Base-by-base conservation (phyloP, 345 rosid species). In the Crucihimalaya himalaica region DNA sequence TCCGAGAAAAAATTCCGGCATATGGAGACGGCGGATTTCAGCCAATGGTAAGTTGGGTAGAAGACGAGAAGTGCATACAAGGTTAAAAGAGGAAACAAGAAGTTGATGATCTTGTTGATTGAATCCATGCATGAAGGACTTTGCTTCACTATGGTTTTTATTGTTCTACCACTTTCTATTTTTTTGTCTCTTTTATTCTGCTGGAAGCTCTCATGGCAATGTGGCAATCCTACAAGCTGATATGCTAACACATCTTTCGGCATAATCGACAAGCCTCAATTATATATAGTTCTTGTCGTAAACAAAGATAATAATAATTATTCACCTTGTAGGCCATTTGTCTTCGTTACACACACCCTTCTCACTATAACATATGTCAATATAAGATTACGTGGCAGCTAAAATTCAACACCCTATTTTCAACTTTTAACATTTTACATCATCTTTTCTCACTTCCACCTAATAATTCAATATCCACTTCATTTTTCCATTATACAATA, bases 1-100 rank as follows among this genome's bases (percentile, higher is more conserved):
- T 86, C 85, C 0, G 59, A 57, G 81, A 79, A 80, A 0, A 85
- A 5, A 43, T 71, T 50, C 25, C 70, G 71, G 50, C 2, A 65
- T 27, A 62, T 35, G 63, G 78, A 73, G 54, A 71, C 25, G 19
- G 65, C 69, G 42, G 55, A 65, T 70, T 81, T 85, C 60, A 82
- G 51, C 56, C 76, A 66, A 19, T 79, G 79, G 63, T 77, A 87
- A 9, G 73, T 81, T 14, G 85, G 86, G 5, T 82, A 74, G 78
- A 89, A 58, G 61, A 80, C 75, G 62, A 78, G 39, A 66, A 83
- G 70, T n/a, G 78, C 66, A 16, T 64, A 20, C 46, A 69, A 14
- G 14, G 84, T 63, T 21, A 79, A 0, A 28, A 71, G 74, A 55
- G 83, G 70, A 56, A 76, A 51, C 1, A 66, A 29, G 3, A 69